Evolutionary conservation across 306 rosid species (phyloP).

Genomic region (Acacia crassicarpa): DNA sequence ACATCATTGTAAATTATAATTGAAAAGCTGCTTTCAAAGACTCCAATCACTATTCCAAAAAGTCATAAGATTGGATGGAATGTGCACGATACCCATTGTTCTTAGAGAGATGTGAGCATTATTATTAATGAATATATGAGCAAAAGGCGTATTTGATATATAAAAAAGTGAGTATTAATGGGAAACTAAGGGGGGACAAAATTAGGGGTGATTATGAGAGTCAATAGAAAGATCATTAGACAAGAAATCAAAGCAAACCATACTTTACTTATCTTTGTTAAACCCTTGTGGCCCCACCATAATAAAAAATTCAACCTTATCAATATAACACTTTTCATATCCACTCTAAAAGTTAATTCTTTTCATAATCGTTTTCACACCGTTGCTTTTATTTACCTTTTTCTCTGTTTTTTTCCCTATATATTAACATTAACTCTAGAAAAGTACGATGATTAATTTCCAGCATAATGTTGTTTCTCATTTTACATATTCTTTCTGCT

Average conservation of each 20-base stretch:
- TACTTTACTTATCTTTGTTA: conserved; percentile 38
- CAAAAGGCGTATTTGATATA: background rate
- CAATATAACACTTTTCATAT: conserved; percentile 9
- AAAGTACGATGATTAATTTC: background rate
- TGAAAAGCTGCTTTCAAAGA: accelerated
- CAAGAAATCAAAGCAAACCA: conserved; percentile 45
- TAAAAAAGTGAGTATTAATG: background rate
- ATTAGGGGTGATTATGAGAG: conserved; percentile 30
- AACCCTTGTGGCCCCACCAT: conserved; percentile 31
- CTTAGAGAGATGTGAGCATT: background rate
- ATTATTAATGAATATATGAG: background rate
- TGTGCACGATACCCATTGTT: background rate
- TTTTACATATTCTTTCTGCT: background rate
- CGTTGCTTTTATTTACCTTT: background rate
- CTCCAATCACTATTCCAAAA: no score
- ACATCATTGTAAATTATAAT: no score
- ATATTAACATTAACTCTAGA: background rate
- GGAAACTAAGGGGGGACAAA: conserved; percentile 18
- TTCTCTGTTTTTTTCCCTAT: no score
- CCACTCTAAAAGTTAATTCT: background rate
- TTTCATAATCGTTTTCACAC: background rate
- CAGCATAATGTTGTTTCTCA: background rate
- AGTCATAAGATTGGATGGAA: background rate
- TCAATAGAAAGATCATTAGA: conserved; percentile 40
- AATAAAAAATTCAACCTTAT: conserved; percentile 18